Conservation (phyloP, 2,329 filamentous ascomycete genomes). For the Alternaria gansuensis region DNA sequence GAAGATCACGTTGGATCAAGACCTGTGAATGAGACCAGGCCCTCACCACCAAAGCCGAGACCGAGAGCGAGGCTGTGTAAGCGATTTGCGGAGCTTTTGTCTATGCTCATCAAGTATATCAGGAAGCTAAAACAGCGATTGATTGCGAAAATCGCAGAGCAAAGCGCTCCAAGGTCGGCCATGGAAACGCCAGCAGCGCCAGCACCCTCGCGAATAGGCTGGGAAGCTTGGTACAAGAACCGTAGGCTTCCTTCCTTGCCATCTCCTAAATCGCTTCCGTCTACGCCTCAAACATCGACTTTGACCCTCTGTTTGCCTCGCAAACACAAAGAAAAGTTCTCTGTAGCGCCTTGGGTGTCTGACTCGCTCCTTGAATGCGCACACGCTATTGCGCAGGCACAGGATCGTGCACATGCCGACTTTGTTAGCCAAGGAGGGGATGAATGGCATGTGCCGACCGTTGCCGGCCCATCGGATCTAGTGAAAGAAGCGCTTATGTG, state of each 20-base stretch:
- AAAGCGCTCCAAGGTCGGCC: neutral
- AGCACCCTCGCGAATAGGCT: neutral
- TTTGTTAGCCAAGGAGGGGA: neutral
- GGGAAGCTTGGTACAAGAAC: neutral
- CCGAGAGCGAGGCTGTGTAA: neutral
- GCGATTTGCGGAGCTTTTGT: neutral
- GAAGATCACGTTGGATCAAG: neutral
- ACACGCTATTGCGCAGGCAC: neutral
- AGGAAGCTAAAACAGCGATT: neutral
- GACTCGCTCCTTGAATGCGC: neutral
- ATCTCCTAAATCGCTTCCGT: neutral
- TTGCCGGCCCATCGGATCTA: conserved; percentile 3
- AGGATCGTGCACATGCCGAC: neutral
- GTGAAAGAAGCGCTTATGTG: conserved; percentile 6
- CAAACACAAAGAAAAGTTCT: neutral
- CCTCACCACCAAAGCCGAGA: neutral
- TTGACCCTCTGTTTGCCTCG: neutral
- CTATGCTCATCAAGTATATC: neutral
- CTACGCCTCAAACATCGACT: neutral
- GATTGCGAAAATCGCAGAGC: neutral
- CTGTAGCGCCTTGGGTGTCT: neutral
- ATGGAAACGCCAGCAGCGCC: neutral
- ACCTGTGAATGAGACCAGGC: neutral
- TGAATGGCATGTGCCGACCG: neutral
- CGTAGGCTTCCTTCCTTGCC: neutral